A percentile compares a stretch with the other conserved stretches of the same genome.
Conservation (phyloP, 169 alveolate species). For the Eimeria mitis region DNA sequence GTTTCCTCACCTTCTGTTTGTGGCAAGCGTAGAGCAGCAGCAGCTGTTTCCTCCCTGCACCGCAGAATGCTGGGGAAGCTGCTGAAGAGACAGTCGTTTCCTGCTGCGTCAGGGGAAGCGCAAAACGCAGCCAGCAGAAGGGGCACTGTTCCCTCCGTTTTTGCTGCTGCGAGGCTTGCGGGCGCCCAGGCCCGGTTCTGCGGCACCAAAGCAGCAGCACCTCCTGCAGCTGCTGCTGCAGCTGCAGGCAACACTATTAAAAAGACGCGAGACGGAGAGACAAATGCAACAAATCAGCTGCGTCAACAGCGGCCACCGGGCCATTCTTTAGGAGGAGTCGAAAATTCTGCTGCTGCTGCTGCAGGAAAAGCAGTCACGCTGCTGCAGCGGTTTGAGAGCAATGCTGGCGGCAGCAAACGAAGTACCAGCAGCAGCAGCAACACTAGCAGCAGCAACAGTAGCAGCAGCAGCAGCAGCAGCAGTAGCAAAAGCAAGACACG, state of each 20-base stretch:
- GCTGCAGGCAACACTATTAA: background rate
- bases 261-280: background rate
- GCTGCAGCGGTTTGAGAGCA: background rate
- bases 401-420: background rate
- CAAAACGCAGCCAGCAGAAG: background rate
- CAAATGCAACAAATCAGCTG: background rate
- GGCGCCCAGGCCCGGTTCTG: background rate
- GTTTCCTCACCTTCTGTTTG: background rate
- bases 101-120: background rate
- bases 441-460: background rate
- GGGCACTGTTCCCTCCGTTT: background rate
- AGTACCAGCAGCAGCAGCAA: background rate
- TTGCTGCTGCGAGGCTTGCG: background rate
- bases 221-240: background rate
- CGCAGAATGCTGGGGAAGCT: background rate
- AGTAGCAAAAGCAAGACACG: background rate
- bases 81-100: background rate
- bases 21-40: background rate
- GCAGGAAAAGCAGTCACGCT: background rate
- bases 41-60: background rate
- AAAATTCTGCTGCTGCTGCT: background rate
- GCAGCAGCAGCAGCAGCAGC: background rate
- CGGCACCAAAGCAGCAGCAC: background rate
- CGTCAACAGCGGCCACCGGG: background rate
- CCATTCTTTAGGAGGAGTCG: background rate